Conservation (phyloP, 2,329 filamentous ascomycete genomes). For the Hypoxylon sp. region DNA sequence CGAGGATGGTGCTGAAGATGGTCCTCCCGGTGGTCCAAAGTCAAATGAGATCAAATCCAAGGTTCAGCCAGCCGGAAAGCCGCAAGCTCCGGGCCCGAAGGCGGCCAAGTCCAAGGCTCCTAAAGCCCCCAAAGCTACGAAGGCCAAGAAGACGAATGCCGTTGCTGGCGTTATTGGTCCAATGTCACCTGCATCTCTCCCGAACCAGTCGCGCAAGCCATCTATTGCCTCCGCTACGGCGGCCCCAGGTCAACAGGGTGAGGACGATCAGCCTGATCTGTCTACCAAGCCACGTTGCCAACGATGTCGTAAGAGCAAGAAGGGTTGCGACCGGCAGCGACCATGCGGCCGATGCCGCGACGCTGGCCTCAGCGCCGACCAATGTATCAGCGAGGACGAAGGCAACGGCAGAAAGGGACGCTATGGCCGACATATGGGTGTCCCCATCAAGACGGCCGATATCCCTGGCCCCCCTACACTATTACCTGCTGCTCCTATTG, state of each 20-base stretch:
- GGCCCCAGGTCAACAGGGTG: slow-evolving; percentile 71
- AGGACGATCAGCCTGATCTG: slow-evolving; percentile 92
- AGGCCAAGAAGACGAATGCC: slow-evolving; percentile 67
- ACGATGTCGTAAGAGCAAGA: slow-evolving; percentile 99
- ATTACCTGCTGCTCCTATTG: slow-evolving; percentile 61
- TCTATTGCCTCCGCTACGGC: slow-evolving; percentile 74
- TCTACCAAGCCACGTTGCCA: slow-evolving; percentile 98
- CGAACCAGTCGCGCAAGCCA: slow-evolving; percentile 78
- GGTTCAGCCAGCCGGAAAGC: slow-evolving; percentile 55
- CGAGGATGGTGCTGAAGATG: slow-evolving; percentile 61
- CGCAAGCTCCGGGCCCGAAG: slow-evolving; percentile 58
- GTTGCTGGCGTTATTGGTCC: slow-evolving; percentile 59
- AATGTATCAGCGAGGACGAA: slow-evolving; percentile 97
- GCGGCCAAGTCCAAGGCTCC: slow-evolving; percentile 61
- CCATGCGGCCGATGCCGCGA: slow-evolving; percentile 97
- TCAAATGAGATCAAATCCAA: slow-evolving; percentile 62
- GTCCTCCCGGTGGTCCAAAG: slow-evolving; percentile 59
- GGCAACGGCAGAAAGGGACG: slow-evolving; percentile 96
- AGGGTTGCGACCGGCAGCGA: slow-evolving; percentile 96
- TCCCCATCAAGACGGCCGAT: slow-evolving; percentile 73
- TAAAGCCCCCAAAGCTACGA: slow-evolving; percentile 61
- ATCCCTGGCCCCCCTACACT: slow-evolving; percentile 55
- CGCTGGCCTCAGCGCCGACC: slow-evolving; percentile 91
- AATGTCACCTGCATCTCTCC: slow-evolving; percentile 76
- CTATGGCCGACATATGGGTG: slow-evolving; percentile 82